Percentiles rank a stretch among this genome's conserved stretches.
These are phyloP conservation scores for Apophysomyces trapeziformis DNA, from an alignment of 371 early-diverging fungal species.

Conservation along the genomic window DNA sequence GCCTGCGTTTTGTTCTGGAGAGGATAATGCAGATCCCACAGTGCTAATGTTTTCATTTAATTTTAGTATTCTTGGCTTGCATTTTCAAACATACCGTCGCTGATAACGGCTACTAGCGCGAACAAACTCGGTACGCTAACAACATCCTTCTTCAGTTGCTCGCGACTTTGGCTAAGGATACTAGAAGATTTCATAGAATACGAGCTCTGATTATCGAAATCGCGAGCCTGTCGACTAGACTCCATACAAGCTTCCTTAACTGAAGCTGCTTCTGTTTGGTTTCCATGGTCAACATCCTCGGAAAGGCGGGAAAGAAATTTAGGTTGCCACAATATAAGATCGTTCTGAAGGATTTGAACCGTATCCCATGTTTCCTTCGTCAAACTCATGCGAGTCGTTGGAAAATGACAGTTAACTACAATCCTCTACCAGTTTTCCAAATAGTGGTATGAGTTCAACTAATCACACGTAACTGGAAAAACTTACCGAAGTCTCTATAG, in stretches of 20 bases:
- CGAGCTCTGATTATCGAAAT: background rate
- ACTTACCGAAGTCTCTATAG: slow-evolving; percentile 67
- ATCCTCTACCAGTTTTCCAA: slow-evolving; percentile 13
- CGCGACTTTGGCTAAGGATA: slow-evolving; percentile 40
- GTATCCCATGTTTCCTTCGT: slow-evolving; percentile 65
- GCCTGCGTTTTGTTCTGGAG: slow-evolving; percentile 4
- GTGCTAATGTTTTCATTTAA: slow-evolving; percentile 11
- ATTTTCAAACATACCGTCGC: slow-evolving; percentile 25
- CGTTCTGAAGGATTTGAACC: slow-evolving; percentile 72
- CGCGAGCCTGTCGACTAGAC: background rate
- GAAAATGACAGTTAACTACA: slow-evolving; percentile 70
- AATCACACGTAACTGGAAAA: background rate
- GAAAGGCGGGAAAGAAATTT: slow-evolving; percentile 28
- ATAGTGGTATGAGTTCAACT: no score
- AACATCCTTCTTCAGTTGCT: slow-evolving; percentile 19
- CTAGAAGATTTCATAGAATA: slow-evolving; percentile 23
- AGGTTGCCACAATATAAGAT: slow-evolving; percentile 70
- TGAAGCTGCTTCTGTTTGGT: slow-evolving; percentile 9
- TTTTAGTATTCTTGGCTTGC: background rate
- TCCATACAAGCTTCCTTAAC: background rate
- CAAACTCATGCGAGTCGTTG: slow-evolving; percentile 61
- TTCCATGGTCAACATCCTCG: background rate
- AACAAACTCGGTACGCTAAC: slow-evolving; percentile 28
- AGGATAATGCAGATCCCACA: slow-evolving; percentile 39
- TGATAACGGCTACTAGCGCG: slow-evolving; percentile 42